Evolutionary conservation across 1,284 basidiomycete species (phyloP), one percentile per base, ranked within the genome.

Genomic region (Heterobasidion annosum): DNA sequence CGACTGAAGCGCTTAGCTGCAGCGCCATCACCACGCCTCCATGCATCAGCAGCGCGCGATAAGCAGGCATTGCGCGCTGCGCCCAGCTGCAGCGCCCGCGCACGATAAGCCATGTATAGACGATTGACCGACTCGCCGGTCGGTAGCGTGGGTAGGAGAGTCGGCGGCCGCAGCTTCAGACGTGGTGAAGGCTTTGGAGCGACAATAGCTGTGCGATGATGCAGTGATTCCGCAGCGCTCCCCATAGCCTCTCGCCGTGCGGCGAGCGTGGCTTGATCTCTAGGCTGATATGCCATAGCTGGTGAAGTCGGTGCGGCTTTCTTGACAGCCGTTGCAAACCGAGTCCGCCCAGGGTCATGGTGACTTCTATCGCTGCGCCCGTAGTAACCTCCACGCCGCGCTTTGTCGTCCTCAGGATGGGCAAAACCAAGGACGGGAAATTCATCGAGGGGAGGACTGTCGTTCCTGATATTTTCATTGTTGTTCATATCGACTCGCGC

Each of bases 1-100:
- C 90, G 75, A 61, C 88, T 92, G 73, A 95, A 98, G 49, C 93
- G 78, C 68, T 97, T 96, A 19, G 96, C 96, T 0, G 91, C 89
- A 0, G 93, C 93, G 2, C 95, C 95, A 61, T 99, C 95, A 3
- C 95, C 94, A 10, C 91, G 80, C 48, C 92, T 78, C 88, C 92
- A 98, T 2, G 95, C 93, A 65, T 98, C 93, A 1, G 96, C 93
- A 4, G 96, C 96, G 47, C 93, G 84, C 2, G 91, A 92, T n/a
- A 99, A 78, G 65, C 92, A 96, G 10, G 93, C 92, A 65, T 98
- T 98, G 35, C 96, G 78, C 42, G 93, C 92, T 7, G 93, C 91
- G 44, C 93, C 94, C 6, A 98, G 82, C 59, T 96, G 89, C 57
- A 98, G 77, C 19, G 91, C 91, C 32, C 88, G 81, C 34, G 85